Evolutionary conservation across 768 basidiomycete genomes (phyloP).

Genomic region (Suillus lakei): DNA sequence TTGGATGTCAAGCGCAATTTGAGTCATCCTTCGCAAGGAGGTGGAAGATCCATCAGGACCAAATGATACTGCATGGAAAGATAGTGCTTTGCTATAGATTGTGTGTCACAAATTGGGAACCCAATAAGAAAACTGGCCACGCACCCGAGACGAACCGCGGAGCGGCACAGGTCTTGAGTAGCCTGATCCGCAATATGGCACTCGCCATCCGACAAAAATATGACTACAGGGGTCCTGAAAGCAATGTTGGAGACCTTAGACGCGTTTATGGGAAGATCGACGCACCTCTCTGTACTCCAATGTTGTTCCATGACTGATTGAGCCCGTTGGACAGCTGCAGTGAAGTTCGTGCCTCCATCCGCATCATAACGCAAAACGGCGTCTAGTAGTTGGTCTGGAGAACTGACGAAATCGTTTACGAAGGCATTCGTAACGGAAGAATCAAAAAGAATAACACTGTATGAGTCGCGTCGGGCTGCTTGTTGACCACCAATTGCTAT

Average conservation of each 20-base stretch:
- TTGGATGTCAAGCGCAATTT: slow-evolving; percentile 54
- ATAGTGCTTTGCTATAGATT: slow-evolving; percentile 53
- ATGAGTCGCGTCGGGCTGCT: slow-evolving; percentile 52
- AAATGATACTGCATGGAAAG: slow-evolving; percentile 65
- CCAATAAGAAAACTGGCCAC: neutral
- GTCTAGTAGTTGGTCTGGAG: slow-evolving; percentile 49
- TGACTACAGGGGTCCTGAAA: slow-evolving; percentile 47
- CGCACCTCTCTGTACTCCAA: slow-evolving; percentile 59
- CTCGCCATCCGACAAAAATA: slow-evolving; percentile 62
- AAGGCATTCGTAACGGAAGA: slow-evolving; percentile 26
- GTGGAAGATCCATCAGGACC: slow-evolving; percentile 36
- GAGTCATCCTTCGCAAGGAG: slow-evolving; percentile 52
- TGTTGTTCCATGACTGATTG: slow-evolving; percentile 44
- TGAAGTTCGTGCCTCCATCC: slow-evolving; percentile 48
- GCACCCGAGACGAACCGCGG: slow-evolving; percentile 51
- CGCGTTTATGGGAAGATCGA: neutral
- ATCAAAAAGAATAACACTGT: slow-evolving; percentile 58
- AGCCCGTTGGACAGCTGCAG: slow-evolving; percentile 41
- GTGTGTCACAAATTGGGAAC: neutral
- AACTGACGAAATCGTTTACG: slow-evolving; percentile 50
- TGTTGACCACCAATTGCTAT: slow-evolving; percentile 36
- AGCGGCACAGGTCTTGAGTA: slow-evolving; percentile 45
- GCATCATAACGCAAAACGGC: slow-evolving; percentile 39
- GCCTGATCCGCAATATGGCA: slow-evolving; percentile 41
- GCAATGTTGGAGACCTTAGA: neutral